phyloP scores from a whole-genome alignment of 108 stramenopile genomes.

The Schizochytrium sp. region DNA sequence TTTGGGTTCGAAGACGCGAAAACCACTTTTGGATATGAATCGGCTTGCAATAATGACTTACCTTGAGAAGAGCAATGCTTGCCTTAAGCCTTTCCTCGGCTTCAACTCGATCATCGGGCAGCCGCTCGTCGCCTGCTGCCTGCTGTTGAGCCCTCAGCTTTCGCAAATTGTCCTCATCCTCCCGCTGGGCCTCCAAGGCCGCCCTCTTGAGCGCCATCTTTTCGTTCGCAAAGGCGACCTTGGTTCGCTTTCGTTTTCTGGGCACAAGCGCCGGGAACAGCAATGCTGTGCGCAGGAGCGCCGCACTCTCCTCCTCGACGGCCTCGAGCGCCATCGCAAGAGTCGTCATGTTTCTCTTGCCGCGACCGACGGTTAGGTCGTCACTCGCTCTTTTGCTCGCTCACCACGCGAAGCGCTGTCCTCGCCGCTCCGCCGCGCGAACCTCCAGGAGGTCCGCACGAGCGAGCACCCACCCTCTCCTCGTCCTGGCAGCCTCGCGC shows the following conservation, averaged over 20 bases:
- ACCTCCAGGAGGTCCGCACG: too few species aligned
- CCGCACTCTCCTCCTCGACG: background rate
- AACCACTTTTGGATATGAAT: background rate
- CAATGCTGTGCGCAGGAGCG: background rate
- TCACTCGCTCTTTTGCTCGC: too few species aligned
- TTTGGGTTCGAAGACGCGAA: background rate
- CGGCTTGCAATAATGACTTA: background rate
- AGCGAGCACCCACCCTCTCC: too few species aligned
- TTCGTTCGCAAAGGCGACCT: background rate
- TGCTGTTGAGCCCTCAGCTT: background rate
- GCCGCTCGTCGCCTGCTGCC: background rate
- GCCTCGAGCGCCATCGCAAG: background rate
- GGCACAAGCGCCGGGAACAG: background rate
- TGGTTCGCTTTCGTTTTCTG: background rate
- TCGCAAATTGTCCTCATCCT: background rate
- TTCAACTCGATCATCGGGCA: background rate
- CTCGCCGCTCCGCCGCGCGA: too few species aligned
- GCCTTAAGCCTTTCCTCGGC: background rate
- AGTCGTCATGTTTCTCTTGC: too few species aligned
- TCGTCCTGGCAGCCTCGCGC: too few species aligned
- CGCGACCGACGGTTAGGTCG: too few species aligned
- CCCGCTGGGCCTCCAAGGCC: background rate
- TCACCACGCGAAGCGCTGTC: too few species aligned
- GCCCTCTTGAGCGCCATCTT: background rate
- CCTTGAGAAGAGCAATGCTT: background rate